Percentiles rank a stretch among this genome's conserved stretches.
These are phyloP conservation scores for Bidens hawaiensis DNA, from an alignment of 140 eudicot genomes.

Conservation along the genomic window DNA sequence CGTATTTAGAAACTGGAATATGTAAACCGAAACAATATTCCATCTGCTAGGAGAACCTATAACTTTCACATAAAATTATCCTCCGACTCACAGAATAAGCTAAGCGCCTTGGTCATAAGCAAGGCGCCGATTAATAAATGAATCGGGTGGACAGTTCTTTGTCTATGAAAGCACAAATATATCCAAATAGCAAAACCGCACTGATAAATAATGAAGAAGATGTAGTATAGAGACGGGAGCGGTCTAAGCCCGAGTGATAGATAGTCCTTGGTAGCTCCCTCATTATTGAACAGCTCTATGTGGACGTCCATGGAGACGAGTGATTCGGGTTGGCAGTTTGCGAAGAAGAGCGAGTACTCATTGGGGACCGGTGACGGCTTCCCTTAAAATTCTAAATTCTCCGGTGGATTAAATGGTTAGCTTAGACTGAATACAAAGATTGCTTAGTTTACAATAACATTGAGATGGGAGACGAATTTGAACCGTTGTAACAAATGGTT, in stretches of 20 bases:
- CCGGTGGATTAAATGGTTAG: too few relatives aligned
- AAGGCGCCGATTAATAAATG: neutral
- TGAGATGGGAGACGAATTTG: neutral
- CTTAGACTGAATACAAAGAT: too few relatives aligned
- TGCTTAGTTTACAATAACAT: too few relatives aligned
- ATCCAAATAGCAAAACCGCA: neutral
- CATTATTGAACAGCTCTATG: neutral
- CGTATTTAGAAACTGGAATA: neutral
- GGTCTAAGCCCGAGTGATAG: neutral
- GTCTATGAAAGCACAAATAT: neutral
- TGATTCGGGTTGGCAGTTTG: too few relatives aligned
- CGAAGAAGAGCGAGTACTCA: constrained; percentile 3
- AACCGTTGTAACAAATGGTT: neutral
- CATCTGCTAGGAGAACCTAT: neutral
- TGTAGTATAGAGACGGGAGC: neutral
- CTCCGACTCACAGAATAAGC: neutral
- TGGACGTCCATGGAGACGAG: neutral
- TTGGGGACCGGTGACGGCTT: neutral
- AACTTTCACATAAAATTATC: neutral
- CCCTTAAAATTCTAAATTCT: neutral
- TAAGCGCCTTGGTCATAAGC: neutral
- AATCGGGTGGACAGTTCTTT: neutral
- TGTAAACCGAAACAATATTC: neutral
- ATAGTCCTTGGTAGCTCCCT: neutral
- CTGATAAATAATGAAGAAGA: neutral